Conservation (phyloP, 2,329 filamentous ascomycete species). For the Fusarium siculi region DNA sequence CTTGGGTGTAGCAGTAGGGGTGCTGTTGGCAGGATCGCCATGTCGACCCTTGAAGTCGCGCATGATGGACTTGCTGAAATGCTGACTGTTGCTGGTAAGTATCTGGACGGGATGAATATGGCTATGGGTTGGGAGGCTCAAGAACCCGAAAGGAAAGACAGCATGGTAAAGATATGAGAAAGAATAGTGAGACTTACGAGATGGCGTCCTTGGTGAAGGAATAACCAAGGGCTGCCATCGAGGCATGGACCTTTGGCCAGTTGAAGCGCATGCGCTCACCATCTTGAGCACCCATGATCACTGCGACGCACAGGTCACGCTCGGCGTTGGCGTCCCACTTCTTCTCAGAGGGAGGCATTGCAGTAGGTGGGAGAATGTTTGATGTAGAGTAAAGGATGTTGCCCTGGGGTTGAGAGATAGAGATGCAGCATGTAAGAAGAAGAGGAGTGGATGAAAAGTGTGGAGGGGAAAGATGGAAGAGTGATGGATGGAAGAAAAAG, state of each 20-base stretch:
- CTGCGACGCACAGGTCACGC: conserved; percentile 52
- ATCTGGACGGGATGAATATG: not conserved
- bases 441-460: not conserved
- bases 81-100: conserved; percentile 46
- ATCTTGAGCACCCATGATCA: conserved; percentile 46
- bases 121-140: not conserved
- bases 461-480: not conserved
- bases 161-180: not conserved
- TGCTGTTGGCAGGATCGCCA: conserved; percentile 7
- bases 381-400: not conserved
- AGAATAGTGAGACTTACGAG: conserved; percentile 43
- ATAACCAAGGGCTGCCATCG: conserved; percentile 50
- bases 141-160: not conserved
- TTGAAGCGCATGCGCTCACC: conserved; percentile 44
- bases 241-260: conserved; percentile 47
- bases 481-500: not conserved
- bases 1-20: conserved; percentile 28
- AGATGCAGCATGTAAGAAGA: not conserved
- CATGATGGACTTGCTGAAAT: conserved; percentile 53
- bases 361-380: not conserved
- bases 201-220: conserved; percentile 53
- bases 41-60: conserved; percentile 49
- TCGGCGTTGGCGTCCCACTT: conserved; percentile 52
- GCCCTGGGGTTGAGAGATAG: not conserved
- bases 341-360: conserved; percentile 47